These are phyloP conservation scores for Candida nitratophila DNA, from an alignment of 805 yeast species.

Conservation along the genomic window DNA sequence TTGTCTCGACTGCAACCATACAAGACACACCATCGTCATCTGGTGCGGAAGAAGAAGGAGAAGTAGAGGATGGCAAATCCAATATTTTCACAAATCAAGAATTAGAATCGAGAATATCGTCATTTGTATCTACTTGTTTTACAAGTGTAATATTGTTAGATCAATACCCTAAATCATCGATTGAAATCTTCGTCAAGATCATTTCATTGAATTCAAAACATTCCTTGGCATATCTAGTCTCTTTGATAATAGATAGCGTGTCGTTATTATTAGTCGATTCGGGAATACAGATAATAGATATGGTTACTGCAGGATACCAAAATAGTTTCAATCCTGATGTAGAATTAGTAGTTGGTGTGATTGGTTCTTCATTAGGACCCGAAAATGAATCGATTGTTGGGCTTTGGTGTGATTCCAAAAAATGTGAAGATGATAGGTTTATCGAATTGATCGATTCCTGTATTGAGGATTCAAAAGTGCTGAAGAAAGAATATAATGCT, in stretches of 20 bases:
- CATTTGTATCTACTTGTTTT: conserved; percentile 29
- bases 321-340: conserved; percentile 11
- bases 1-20: conserved; percentile 18
- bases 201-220: conserved; percentile 37
- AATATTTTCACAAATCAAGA: conserved; percentile 1
- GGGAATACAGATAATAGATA: conserved; percentile 70
- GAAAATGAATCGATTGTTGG: conserved; percentile 56
- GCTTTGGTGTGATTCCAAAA: conserved; percentile 41
- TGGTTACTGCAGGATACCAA: conserved; percentile 55
- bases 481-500: conserved; percentile 38
- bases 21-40: conserved; percentile 19
- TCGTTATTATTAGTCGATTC: conserved; percentile 79
- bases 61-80: neutral
- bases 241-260: conserved; percentile 49
- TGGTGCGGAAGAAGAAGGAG: conserved; percentile 20
- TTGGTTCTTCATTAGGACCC: conserved; percentile 33
- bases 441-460: conserved; percentile 22
- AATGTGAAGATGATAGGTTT: conserved; percentile 27
- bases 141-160: conserved; percentile 42
- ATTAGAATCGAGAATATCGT: conserved; percentile 28
- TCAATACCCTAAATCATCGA: conserved; percentile 85
- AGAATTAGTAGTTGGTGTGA: conserved; percentile 6
- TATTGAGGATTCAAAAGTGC: conserved; percentile 36
- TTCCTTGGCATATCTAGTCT: conserved; percentile 29
- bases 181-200: conserved; percentile 68